Evolutionary conservation across 116 monocot species (phyloP).

Genomic region (Trichopus zeylanicus): DNA sequence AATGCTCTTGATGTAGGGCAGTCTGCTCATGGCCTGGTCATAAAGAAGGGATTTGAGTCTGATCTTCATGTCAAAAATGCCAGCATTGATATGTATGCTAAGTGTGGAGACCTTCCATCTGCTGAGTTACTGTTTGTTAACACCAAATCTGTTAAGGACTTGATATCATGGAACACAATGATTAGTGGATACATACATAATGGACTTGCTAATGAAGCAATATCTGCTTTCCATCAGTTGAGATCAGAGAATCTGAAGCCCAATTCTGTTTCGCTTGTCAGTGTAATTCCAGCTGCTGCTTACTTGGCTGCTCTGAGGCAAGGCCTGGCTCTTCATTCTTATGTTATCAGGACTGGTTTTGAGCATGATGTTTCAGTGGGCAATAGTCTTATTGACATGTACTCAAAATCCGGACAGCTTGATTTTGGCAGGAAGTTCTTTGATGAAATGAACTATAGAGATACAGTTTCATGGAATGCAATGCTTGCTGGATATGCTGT

Average conservation of each 20-base stretch:
- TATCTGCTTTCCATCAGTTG: slow-evolving; percentile 43
- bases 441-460: slow-evolving; percentile 41
- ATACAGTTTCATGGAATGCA: slow-evolving; percentile 53
- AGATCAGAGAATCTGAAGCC: slow-evolving; percentile 42
- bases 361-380: slow-evolving; percentile 32
- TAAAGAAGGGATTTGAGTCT: slow-evolving; percentile 48
- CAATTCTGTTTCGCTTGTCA: slow-evolving; percentile 54
- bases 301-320: slow-evolving; percentile 36
- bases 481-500: slow-evolving; percentile 65
- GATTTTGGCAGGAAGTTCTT: slow-evolving; percentile 44
- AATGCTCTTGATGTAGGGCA: slow-evolving; percentile 27
- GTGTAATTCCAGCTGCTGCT: slow-evolving; percentile 61
- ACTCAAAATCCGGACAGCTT: slow-evolving; percentile 68
- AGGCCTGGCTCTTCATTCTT: slow-evolving; percentile 55
- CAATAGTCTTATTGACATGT: slow-evolving; percentile 81
- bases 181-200: slow-evolving; percentile 72
- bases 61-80: slow-evolving; percentile 83
- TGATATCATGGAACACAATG: slow-evolving; percentile 83
- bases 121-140: slow-evolving; percentile 44
- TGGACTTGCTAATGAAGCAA: slow-evolving; percentile 46
- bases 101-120: slow-evolving; percentile 44
- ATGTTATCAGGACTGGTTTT: slow-evolving; percentile 39
- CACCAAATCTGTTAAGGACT: slow-evolving; percentile 23
- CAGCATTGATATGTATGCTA: slow-evolving; percentile 68
- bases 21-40: slow-evolving; percentile 43